Base-by-base conservation (phyloP, 129 eudicot genomes). In the Ambrosia artemisiifolia region DNA sequence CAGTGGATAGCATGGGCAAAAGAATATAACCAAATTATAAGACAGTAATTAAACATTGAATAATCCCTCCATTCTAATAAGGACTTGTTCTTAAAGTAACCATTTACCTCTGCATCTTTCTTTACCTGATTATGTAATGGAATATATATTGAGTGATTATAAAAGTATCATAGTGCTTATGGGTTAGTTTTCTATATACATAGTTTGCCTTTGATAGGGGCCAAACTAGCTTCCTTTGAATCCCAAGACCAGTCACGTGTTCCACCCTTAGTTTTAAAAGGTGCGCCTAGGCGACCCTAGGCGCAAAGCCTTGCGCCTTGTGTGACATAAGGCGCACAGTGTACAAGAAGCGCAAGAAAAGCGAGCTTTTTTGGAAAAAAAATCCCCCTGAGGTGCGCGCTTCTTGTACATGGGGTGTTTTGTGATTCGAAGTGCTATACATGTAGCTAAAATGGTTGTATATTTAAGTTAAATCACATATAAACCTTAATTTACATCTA, bases 1-100 rank as follows among this genome's bases (percentile, higher is more conserved):
- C 36, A 55, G 34, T 1, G 47, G 40, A 69, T 61, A 48, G 54
- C 51, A 77, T 28, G 50, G 71, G 71, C 16, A 69, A 78, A 70
- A 42, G 72, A 78, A 63, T 64, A 70, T 78, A 47, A 16, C 56
- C 3, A 63, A 77, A 63, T 53, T 44, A 51, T 38, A 63, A n/a
- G 72, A 28, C 57, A 38, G 53, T 51, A 51, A 35, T 54, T 67
- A 30, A 66, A 51, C 78, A 59, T 72, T 69, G 38, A 63, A 60
- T 47, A 50, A 75, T 30, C 42, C 28, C 17, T 28, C 60, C 43
- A 68, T 60, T 69, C 33, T 69, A 49, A 69, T 61, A 35, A 68
- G 70, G 53, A 76, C 48, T 76, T 76, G 67, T 76, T 76, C 75
- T 68, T 19, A 44, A 68, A 68, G 61, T 68, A 76, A 59, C 36